Evolutionary conservation across 2,329 filamentous ascomycete genomes (phyloP).

Genomic region (Fusarium citri): DNA sequence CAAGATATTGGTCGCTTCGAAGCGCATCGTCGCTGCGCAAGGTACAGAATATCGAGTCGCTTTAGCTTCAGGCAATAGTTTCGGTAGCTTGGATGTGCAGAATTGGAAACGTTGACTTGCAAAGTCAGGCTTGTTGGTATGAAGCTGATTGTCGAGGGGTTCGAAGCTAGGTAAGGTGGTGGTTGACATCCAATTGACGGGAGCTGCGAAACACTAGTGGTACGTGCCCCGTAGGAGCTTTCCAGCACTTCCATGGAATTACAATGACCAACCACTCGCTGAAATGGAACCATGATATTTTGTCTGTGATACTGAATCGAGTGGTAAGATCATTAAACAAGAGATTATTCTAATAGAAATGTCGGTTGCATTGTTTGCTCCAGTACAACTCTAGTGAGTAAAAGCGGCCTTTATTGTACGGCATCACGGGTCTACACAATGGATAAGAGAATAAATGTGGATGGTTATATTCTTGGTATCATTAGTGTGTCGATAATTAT

Average conservation of each 20-base stretch:
- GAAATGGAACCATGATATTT: not conserved
- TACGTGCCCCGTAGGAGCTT: conserved; percentile 25
- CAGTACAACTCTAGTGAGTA: not conserved
- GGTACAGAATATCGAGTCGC: not conserved
- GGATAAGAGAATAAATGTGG: not conserved
- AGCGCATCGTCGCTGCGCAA: conserved; percentile 39
- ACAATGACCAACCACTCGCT: conserved; percentile 1
- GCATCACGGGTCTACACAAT: not conserved
- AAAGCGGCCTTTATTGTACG: not conserved
- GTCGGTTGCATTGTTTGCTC: not conserved
- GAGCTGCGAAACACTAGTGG: conserved; percentile 16
- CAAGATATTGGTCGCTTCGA: conserved; percentile 20
- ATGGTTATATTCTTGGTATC: not conserved
- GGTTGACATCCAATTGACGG: not conserved
- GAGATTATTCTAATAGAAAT: not conserved
- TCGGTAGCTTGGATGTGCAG: not conserved
- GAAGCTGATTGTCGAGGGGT: conserved; percentile 30
- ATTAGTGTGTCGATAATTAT: not conserved
- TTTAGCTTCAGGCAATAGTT: not conserved
- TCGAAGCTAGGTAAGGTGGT: conserved; percentile 15
- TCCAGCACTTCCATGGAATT: not conserved
- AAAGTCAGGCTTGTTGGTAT: conserved; percentile 5
- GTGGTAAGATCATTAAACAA: not conserved
- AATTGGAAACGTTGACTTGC: not conserved
- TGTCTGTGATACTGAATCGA: not conserved